A percentile compares a stretch with the other conserved stretches of the same genome.
These are phyloP conservation scores for Nicotiana tomentosiformis DNA, from an alignment of 257 asterid species.

Conservation along the genomic window DNA sequence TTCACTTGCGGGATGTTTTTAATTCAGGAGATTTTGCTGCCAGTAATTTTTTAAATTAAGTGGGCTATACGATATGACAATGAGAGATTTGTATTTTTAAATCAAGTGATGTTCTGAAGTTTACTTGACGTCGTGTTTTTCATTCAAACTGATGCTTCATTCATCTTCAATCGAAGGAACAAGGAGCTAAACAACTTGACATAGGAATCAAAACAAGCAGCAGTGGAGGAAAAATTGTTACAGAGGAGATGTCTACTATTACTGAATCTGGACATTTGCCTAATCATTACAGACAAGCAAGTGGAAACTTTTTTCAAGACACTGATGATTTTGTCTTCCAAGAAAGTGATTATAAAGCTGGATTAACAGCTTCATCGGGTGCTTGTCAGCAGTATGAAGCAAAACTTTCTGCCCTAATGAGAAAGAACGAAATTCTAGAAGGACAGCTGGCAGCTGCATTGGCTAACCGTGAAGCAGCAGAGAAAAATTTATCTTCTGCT, in stretches of 20 bases:
- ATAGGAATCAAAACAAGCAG: constrained; percentile 28
- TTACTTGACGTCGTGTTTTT: not conserved
- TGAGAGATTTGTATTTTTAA: not conserved
- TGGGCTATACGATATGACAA: not conserved
- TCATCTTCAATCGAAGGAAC: constrained; percentile 49
- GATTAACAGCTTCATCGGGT: constrained; percentile 41
- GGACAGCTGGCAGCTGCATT: constrained; percentile 70
- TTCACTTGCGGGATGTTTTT: not conserved
- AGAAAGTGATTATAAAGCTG: constrained; percentile 54
- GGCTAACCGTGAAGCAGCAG: constrained; percentile 68
- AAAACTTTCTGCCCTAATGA: constrained; percentile 53
- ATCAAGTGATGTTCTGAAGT: not conserved
- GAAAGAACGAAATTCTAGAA: constrained; percentile 65
- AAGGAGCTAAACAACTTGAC: constrained; percentile 40
- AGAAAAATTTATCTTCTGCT: constrained; percentile 52
- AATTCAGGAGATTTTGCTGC: not conserved
- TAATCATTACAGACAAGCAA: constrained; percentile 42
- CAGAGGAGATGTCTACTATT: constrained; percentile 37
- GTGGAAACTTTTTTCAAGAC: constrained; percentile 43
- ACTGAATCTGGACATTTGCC: constrained; percentile 42
- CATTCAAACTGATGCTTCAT: constrained; percentile 8
- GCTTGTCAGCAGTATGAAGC: constrained; percentile 57
- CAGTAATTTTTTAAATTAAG: not conserved
- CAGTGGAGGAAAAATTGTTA: constrained; percentile 30
- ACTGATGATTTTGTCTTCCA: constrained; percentile 41